These are phyloP conservation scores for Fusarium domesticum DNA, from an alignment of 2,329 filamentous ascomycete genomes.

Conservation along the genomic window DNA sequence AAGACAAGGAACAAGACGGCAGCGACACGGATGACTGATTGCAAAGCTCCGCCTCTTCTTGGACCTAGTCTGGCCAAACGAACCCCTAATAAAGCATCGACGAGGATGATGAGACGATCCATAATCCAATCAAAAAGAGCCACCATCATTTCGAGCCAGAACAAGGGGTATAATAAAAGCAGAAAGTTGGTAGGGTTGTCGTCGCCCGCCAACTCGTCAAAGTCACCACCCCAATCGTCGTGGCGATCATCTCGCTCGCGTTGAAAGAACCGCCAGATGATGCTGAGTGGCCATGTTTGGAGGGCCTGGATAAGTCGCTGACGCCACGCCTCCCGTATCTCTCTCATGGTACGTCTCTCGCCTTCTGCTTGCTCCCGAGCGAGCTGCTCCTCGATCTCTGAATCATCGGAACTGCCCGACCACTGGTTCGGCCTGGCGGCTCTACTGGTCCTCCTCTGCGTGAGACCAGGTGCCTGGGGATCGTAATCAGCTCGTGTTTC, in stretches of 20 bases:
- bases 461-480: too few relatives aligned
- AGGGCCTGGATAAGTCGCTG: constrained; percentile 23
- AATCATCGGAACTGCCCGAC: not conserved
- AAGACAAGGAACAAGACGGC: constrained; percentile 7
- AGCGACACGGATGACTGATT: not conserved
- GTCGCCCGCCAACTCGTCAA: constrained; percentile 7
- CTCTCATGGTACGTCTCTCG: not conserved
- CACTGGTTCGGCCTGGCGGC: not conserved
- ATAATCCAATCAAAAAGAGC: constrained; percentile 24
- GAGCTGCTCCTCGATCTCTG: constrained; percentile 14
- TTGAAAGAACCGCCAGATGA: constrained; percentile 5
- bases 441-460: too few relatives aligned
- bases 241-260: not conserved
- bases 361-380: constrained; percentile 12
- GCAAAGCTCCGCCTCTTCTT: not conserved
- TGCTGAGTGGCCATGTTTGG: constrained; percentile 18
- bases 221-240: constrained; percentile 12
- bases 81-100: constrained; percentile 14
- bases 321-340: constrained; percentile 10
- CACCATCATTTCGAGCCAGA: constrained; percentile 28
- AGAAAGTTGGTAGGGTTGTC: constrained; percentile 21
- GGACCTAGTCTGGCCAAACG: constrained; percentile 1
- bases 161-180: constrained; percentile 32
- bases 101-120: constrained; percentile 16
- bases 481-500: too few relatives aligned